A percentile compares a stretch with the other conserved stretches of the same genome.
Conservation (phyloP, 2,329 filamentous ascomycete species). For the Myriosclerotinia curreyana region DNA sequence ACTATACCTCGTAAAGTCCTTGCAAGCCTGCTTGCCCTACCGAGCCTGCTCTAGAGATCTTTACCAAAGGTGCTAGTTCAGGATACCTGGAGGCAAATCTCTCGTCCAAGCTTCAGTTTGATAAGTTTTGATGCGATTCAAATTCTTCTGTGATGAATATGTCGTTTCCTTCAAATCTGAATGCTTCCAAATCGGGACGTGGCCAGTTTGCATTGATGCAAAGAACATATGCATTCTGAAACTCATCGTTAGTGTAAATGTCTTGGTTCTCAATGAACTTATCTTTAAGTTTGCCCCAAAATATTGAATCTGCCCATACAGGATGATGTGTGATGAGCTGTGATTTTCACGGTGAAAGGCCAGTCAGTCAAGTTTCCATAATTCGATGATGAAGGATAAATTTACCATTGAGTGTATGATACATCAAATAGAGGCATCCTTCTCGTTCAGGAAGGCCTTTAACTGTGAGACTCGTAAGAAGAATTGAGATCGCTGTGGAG, state of each 20-base stretch:
- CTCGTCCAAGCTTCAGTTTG: conserved; percentile 35
- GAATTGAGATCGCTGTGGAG: conserved; percentile 37
- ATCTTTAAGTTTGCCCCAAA: conserved; percentile 41
- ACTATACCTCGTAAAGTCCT: neutral
- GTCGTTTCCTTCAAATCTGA: conserved; percentile 30
- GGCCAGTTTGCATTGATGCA: conserved; percentile 42
- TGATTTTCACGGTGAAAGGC: conserved; percentile 28
- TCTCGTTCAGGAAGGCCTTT: conserved; percentile 28
- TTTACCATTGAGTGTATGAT: conserved; percentile 34
- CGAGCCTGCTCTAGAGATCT: neutral
- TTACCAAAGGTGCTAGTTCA: conserved; percentile 27
- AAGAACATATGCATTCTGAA: conserved; percentile 40
- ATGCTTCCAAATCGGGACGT: conserved; percentile 27
- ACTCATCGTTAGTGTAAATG: conserved; percentile 42
- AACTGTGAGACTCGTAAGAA: conserved; percentile 27
- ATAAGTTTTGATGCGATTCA: conserved; percentile 26
- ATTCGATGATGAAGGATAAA: conserved; percentile 26
- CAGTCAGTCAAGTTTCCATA: conserved; percentile 33
- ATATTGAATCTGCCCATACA: conserved; percentile 38
- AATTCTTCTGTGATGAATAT: conserved; percentile 29
- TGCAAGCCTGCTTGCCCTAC: neutral
- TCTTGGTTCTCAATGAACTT: conserved; percentile 41
- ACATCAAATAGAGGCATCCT: conserved; percentile 29
- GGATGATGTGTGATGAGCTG: conserved; percentile 40
- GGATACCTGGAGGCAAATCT: conserved; percentile 33